Evolutionary conservation across 208 protist species (phyloP).

Genomic region (Crithidia sp.): DNA sequence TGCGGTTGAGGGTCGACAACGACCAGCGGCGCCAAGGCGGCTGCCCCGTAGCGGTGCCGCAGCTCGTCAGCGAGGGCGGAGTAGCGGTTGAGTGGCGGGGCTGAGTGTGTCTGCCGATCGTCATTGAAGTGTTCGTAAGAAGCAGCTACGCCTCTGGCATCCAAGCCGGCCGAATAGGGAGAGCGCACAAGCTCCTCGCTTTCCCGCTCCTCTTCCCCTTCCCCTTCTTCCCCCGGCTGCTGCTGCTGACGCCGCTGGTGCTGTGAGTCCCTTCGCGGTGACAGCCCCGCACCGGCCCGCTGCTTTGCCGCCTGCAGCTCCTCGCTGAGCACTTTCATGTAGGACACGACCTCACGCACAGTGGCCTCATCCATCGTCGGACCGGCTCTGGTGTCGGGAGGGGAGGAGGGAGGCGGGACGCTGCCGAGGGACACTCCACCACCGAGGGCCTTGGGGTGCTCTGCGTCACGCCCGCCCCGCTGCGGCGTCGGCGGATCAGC

Average conservation of each 20-base stretch:
- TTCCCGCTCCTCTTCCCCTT: background rate
- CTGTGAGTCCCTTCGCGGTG: background rate
- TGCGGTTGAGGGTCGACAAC: constrained; percentile 29
- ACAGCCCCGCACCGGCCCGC: background rate
- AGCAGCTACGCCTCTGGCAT: background rate
- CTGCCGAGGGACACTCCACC: background rate
- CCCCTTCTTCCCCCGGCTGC: background rate
- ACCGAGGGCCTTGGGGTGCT: background rate
- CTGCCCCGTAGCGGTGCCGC: constrained; percentile 25
- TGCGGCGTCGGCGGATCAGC: background rate
- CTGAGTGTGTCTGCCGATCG: background rate
- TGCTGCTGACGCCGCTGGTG: constrained; percentile 9
- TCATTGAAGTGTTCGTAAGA: background rate
- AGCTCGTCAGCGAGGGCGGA: constrained; percentile 23
- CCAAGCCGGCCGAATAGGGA: background rate
- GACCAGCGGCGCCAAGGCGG: constrained; percentile 21
- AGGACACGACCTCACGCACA: constrained; percentile 53
- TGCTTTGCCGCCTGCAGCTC: constrained; percentile 48
- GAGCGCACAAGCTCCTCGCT: constrained; percentile 6
- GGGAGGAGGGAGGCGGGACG: constrained; percentile 7
- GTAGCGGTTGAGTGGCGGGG: constrained; percentile 15
- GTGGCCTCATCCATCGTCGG: constrained; percentile 38
- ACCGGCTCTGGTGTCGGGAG: background rate
- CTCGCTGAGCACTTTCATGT: constrained; percentile 67
- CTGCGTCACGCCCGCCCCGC: background rate